Conservation (phyloP, 2,329 filamentous ascomycete species). For the Aureobasidium sp. region DNA sequence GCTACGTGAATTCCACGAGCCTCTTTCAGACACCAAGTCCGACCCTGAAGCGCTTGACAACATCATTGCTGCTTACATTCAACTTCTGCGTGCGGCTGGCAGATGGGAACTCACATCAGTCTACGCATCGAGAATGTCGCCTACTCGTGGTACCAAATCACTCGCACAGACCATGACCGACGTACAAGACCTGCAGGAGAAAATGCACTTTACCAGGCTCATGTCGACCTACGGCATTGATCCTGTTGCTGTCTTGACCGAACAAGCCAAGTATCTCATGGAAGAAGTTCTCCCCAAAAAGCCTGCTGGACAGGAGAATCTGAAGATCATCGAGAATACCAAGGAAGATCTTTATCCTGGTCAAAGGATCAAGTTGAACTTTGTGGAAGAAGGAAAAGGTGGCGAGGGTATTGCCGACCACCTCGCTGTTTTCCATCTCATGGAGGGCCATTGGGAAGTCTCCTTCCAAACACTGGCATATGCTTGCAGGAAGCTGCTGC, state of each 20-base stretch:
- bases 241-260: slow-evolving; percentile 61
- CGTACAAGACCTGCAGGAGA: slow-evolving; percentile 56
- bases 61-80: slow-evolving; percentile 73
- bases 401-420: slow-evolving; percentile 70
- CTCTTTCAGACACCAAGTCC: not conserved
- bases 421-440: slow-evolving; percentile 74
- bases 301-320: slow-evolving; percentile 8
- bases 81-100: slow-evolving; percentile 62
- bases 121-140: slow-evolving; percentile 72
- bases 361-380: slow-evolving; percentile 58
- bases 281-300: slow-evolving; percentile 15
- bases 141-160: slow-evolving; percentile 56
- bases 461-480: slow-evolving; percentile 60
- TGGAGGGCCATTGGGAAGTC: slow-evolving; percentile 62
- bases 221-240: slow-evolving; percentile 70
- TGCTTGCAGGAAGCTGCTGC: slow-evolving; percentile 75
- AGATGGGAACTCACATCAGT: slow-evolving; percentile 74
- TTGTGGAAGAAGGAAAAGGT: slow-evolving; percentile 53
- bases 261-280: slow-evolving; percentile 44
- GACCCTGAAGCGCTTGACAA: slow-evolving; percentile 43
- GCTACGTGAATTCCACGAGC: slow-evolving; percentile 43
- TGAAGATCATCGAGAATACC: slow-evolving; percentile 45
- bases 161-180: slow-evolving; percentile 71
- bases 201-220: slow-evolving; percentile 60
- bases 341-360: slow-evolving; percentile 42